Conservation (phyloP, 2,329 filamentous ascomycete species). For the Samsoniella hepiali region DNA sequence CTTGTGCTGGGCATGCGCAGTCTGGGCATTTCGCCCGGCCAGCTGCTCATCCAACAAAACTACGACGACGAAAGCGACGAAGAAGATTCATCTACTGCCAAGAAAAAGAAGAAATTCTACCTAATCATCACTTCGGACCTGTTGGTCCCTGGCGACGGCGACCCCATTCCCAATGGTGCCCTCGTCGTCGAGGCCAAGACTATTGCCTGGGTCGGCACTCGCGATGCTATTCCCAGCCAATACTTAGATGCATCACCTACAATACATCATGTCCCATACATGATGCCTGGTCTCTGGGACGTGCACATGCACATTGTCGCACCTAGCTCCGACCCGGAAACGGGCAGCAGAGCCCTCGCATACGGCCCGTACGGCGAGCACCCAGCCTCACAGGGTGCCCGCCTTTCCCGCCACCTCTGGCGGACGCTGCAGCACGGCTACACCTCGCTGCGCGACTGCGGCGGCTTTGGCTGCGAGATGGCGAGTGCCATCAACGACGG, state of each 20-base stretch:
- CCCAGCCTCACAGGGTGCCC: constrained; percentile 32
- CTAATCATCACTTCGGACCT: constrained; percentile 34
- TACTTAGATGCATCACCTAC: constrained; percentile 30
- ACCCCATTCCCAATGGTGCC: constrained; percentile 31
- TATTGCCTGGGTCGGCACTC: constrained; percentile 38
- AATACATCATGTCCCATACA: constrained; percentile 36
- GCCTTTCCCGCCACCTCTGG: constrained; percentile 39
- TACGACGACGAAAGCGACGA: neutral
- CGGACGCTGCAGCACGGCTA: constrained; percentile 43
- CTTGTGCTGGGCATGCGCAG: neutral
- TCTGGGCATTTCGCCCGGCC: neutral
- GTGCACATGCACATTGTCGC: constrained; percentile 48
- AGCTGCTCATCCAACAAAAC: neutral
- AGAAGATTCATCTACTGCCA: neutral
- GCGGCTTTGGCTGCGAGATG: constrained; percentile 44
- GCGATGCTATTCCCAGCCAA: constrained; percentile 27
- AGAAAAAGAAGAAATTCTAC: constrained; percentile 28
- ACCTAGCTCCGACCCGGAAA: constrained; percentile 22
- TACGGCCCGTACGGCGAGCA: constrained; percentile 28
- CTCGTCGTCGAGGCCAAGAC: constrained; percentile 36
- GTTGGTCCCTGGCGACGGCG: constrained; percentile 38
- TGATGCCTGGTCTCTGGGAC: constrained; percentile 54
- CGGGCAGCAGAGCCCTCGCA: constrained; percentile 24
- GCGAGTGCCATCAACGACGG: constrained; percentile 42
- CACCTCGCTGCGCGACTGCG: constrained; percentile 50